These are phyloP conservation scores for Ophiostoma populinum DNA, from an alignment of 2,329 filamentous ascomycete species.

Conservation along the genomic window DNA sequence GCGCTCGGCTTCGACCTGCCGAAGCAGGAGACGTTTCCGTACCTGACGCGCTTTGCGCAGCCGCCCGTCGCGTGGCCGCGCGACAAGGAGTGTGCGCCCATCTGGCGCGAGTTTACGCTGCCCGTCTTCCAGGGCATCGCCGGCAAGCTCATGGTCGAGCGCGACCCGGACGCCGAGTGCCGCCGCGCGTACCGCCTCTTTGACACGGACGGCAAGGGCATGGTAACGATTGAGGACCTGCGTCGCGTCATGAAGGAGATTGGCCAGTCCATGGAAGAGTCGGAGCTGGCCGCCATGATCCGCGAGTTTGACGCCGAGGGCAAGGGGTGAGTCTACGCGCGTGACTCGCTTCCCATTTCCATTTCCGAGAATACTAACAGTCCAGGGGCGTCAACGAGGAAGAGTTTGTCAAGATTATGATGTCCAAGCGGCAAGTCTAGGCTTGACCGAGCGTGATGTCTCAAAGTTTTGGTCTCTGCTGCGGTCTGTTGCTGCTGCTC, in stretches of 20 bases:
- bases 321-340: constrained; percentile 36
- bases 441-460: too few species aligned
- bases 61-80: constrained; percentile 43
- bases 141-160: constrained; percentile 59
- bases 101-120: constrained; percentile 57
- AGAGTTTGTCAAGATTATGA: constrained; percentile 50
- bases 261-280: constrained; percentile 81
- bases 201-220: constrained; percentile 79
- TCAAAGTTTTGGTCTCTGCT: background rate
- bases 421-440: constrained; percentile 17
- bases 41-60: constrained; percentile 68
- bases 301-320: constrained; percentile 94
- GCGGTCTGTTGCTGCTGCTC: background rate
- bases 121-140: constrained; percentile 59
- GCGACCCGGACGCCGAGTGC: constrained; percentile 84
- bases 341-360: background rate
- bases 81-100: constrained; percentile 35
- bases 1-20: constrained; percentile 85
- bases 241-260: constrained; percentile 75
- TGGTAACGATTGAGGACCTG: constrained; percentile 78
- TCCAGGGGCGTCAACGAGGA: constrained; percentile 43
- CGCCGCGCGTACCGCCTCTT: constrained; percentile 83
- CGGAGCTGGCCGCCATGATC: constrained; percentile 90
- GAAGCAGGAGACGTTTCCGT: constrained; percentile 66
- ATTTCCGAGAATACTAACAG: background rate